Evolutionary conservation across 805 yeast species (phyloP).

Genomic region (Ogataea parapolymorpha): DNA sequence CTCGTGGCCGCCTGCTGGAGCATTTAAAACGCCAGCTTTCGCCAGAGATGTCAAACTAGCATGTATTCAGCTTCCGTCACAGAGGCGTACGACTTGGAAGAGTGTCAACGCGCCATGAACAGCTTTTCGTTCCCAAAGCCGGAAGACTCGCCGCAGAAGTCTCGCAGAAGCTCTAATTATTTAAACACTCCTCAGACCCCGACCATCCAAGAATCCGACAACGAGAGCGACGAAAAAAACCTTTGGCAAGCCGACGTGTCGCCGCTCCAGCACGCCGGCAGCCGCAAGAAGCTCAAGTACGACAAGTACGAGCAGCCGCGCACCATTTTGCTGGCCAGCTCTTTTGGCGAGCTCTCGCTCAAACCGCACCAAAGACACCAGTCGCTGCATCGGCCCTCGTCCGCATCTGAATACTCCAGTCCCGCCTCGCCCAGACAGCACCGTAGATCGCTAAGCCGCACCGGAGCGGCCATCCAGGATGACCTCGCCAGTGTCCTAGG

Average conservation of each 20-base stretch:
- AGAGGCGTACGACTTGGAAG: slow-evolving; percentile 13
- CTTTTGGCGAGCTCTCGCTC: slow-evolving; percentile 3
- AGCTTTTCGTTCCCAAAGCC: slow-evolving; percentile 14
- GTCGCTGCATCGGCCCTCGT: background rate
- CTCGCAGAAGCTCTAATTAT: slow-evolving; percentile 9
- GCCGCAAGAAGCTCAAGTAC: slow-evolving; percentile 10
- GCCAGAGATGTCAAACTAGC: background rate
- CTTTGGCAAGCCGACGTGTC: background rate
- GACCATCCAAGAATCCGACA: slow-evolving; percentile 12
- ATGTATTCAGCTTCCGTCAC: slow-evolving; percentile 6
- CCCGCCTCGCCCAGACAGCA: slow-evolving; percentile 8
- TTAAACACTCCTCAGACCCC: slow-evolving; percentile 11
- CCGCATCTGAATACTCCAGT: background rate
- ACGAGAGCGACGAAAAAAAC: background rate
- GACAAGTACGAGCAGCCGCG: slow-evolving; percentile 9
- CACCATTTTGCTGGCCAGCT: slow-evolving; percentile 2
- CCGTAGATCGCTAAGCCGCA: slow-evolving; percentile 15
- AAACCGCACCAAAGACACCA: slow-evolving; percentile 10
- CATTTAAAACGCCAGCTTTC: background rate
- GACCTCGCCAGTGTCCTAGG: slow-evolving; percentile 7
- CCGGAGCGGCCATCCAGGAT: slow-evolving; percentile 12
- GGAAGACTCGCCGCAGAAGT: background rate
- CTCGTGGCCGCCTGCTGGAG: background rate
- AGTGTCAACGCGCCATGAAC: slow-evolving; percentile 6
- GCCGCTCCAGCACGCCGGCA: background rate